Conservation (phyloP, 2,329 filamentous ascomycete species). For the Colletotrichum lindemuthianum region DNA sequence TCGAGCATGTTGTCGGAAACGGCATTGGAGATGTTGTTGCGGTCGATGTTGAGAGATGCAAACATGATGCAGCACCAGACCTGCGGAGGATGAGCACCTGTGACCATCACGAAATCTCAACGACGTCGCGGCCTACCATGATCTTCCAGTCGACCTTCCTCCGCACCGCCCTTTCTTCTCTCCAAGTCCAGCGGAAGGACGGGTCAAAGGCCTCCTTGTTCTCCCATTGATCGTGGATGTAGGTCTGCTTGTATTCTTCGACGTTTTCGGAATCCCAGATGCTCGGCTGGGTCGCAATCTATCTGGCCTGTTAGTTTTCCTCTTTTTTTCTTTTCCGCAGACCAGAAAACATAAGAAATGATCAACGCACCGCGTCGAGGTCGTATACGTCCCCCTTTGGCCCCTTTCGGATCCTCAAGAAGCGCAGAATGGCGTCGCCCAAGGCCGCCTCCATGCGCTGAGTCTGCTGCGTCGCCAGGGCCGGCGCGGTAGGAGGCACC, state of each 20-base stretch:
- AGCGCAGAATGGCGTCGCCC: constrained; percentile 46
- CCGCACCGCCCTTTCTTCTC: constrained; percentile 43
- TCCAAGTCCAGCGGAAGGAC: constrained; percentile 46
- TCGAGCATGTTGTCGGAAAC: constrained; percentile 50
- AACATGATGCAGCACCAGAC: constrained; percentile 46
- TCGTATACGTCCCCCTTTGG: constrained; percentile 42
- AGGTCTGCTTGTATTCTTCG: constrained; percentile 47
- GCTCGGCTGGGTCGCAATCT: constrained; percentile 49
- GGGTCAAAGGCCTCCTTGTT: constrained; percentile 47
- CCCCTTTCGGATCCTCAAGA: constrained; percentile 46
- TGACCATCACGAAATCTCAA: not conserved
- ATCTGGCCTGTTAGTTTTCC: not conserved
- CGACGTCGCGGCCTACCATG: constrained; percentile 40
- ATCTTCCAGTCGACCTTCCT: constrained; percentile 47
- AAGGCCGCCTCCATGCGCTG: constrained; percentile 45
- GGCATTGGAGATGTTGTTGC: constrained; percentile 40
- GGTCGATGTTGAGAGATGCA: constrained; percentile 39
- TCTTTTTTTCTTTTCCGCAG: constrained; percentile 33
- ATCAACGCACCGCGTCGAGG: constrained; percentile 41
- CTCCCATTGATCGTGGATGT: constrained; percentile 50
- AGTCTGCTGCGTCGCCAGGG: constrained; percentile 40
- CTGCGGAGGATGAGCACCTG: constrained; percentile 37
- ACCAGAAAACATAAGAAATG: not conserved
- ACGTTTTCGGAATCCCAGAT: constrained; percentile 50
- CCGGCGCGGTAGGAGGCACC: constrained; percentile 32